These are phyloP conservation scores for Suillus hirtellus DNA, from an alignment of 768 basidiomycete species.

Conservation along the genomic window DNA sequence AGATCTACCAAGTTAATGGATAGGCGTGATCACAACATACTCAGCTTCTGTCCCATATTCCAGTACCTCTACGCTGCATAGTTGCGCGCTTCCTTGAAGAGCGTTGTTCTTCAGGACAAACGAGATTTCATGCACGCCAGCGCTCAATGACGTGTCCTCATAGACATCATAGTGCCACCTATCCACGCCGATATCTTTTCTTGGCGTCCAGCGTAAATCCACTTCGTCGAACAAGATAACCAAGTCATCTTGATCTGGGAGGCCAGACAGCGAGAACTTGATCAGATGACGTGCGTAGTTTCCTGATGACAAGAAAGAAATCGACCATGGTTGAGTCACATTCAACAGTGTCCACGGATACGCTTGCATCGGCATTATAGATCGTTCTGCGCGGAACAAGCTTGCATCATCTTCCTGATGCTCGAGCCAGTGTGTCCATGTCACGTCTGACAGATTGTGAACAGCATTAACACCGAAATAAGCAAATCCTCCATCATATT, in stretches of 20 bases:
- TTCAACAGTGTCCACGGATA: conserved; percentile 80
- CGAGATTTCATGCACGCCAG: conserved; percentile 56
- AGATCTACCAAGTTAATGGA: conserved; percentile 2
- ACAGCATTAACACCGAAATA: conserved; percentile 73
- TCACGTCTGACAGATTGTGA: conserved; percentile 43
- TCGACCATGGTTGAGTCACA: conserved; percentile 56
- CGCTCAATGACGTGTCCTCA: conserved; percentile 38
- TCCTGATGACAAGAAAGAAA: conserved; percentile 64
- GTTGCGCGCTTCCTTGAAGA: conserved; percentile 58
- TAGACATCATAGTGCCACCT: conserved; percentile 75
- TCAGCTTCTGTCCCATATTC: conserved; percentile 68
- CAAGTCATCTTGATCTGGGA: conserved; percentile 55
- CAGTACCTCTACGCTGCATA: conserved; percentile 75
- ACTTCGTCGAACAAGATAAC: conserved; percentile 59
- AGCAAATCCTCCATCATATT: conserved; percentile 76
- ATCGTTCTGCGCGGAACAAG: conserved; percentile 55
- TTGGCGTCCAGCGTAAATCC: conserved; percentile 56
- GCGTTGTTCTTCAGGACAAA: conserved; percentile 54
- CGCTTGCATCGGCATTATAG: conserved; percentile 71
- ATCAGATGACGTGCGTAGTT: conserved; percentile 59
- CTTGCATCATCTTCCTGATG: conserved; percentile 21
- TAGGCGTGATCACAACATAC: conserved; percentile 37
- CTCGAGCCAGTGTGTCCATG: conserved; percentile 77
- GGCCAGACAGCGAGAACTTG: conserved; percentile 72
- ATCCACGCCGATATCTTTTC: conserved; percentile 58